Percentiles rank a stretch among this genome's conserved stretches.
Conservation (phyloP, 441 rosid species). For the Euphorbia celastroides region DNA sequence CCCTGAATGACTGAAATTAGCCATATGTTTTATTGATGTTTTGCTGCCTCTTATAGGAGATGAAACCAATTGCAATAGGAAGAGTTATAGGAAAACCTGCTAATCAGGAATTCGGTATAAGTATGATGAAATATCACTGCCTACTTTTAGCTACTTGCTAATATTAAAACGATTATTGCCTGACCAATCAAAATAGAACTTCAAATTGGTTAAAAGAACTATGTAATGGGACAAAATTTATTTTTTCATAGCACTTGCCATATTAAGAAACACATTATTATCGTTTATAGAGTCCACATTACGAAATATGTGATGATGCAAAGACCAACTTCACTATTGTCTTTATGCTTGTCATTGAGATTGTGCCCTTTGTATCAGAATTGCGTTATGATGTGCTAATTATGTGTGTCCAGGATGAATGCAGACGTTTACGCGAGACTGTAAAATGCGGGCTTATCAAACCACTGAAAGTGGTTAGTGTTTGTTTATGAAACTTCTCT, state of each 20-base stretch:
- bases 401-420: conserved; percentile 71
- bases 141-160: background rate
- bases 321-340: background rate
- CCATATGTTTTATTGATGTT: background rate
- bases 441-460: conserved; percentile 70
- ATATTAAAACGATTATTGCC: background rate
- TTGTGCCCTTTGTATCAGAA: conserved; percentile 5
- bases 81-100: background rate
- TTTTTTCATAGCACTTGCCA: background rate
- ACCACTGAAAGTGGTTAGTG: conserved; percentile 69
- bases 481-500: conserved; percentile 16
- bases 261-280: background rate
- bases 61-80: background rate
- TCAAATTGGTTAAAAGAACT: background rate
- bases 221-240: background rate
- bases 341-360: background rate
- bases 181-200: too few relatives aligned
- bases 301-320: background rate
- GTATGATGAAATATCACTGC: background rate
- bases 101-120: background rate
- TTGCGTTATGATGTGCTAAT: conserved; percentile 19
- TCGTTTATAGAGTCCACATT: background rate
- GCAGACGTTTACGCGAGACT: conserved; percentile 60
- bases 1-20: background rate
- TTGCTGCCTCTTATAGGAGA: background rate